These are phyloP conservation scores for Fomitopsis pulvina DNA, from an alignment of 768 basidiomycete genomes.

Conservation along the genomic window DNA sequence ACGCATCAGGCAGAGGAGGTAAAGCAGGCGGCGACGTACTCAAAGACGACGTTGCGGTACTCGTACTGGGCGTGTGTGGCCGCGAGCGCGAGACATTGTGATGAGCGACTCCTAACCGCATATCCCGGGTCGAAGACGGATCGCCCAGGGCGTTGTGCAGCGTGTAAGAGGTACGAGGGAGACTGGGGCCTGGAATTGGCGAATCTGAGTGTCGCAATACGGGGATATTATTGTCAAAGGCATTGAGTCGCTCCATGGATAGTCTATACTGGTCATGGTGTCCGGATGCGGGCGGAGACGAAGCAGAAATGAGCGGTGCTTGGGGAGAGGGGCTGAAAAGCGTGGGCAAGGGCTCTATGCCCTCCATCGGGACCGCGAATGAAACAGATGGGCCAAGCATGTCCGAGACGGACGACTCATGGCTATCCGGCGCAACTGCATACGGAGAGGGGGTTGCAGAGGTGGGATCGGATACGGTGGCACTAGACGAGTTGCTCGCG, in stretches of 20 bases:
- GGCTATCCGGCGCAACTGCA: not conserved
- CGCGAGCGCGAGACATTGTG: not conserved
- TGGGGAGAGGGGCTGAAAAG: not conserved
- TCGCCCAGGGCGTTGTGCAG: not conserved
- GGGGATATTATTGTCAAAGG: conserved; percentile 5
- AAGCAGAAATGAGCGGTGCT: not conserved
- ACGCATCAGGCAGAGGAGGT: not conserved
- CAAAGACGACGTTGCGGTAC: not conserved
- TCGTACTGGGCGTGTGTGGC: not conserved
- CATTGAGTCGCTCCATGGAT: conserved; percentile 3
- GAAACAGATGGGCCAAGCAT: not conserved
- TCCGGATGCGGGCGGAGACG: not conserved
- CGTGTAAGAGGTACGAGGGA: not conserved
- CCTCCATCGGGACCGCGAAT: not conserved
- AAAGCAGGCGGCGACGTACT: not conserved
- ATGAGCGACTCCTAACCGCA: not conserved
- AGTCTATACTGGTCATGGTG: not conserved
- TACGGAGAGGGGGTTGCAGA: not conserved
- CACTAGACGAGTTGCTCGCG: not conserved
- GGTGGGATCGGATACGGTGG: not conserved
- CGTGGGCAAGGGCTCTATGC: not conserved
- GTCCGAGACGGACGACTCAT: not conserved
- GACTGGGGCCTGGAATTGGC: conserved; percentile 1
- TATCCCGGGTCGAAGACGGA: not conserved
- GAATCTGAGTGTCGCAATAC: conserved; percentile 2